Percentiles rank a stretch among this genome's conserved stretches.
phyloP scores from a whole-genome alignment of 2,329 filamentous ascomycete species.

The Trichoderma atroviride region DNA sequence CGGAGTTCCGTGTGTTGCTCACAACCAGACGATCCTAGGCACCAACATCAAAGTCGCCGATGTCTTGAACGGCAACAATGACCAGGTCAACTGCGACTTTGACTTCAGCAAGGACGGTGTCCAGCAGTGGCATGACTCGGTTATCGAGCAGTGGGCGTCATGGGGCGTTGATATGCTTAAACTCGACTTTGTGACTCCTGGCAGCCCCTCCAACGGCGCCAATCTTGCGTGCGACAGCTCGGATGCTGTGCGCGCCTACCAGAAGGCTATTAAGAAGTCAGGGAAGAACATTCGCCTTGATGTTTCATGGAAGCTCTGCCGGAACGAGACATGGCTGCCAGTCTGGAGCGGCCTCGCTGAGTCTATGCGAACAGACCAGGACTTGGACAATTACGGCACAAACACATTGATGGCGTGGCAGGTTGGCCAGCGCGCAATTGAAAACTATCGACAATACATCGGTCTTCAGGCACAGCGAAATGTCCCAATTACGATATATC shows the following conservation, averaged over 20 bases:
- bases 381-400: conserved; percentile 25
- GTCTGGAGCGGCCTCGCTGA: conserved; percentile 25
- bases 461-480: conserved; percentile 26
- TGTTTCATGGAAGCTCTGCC: conserved; percentile 28
- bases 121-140: conserved; percentile 27
- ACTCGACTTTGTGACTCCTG: conserved; percentile 26
- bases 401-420: conserved; percentile 23
- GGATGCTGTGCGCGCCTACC: conserved; percentile 20
- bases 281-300: conserved; percentile 25
- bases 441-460: conserved; percentile 28
- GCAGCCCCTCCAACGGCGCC: conserved; percentile 24
- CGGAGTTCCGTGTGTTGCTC: conserved; percentile 22
- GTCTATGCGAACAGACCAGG: conserved; percentile 26
- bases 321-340: conserved; percentile 28
- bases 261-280: conserved; percentile 23
- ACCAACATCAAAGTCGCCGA: conserved; percentile 17
- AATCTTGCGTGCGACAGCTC: conserved; percentile 23
- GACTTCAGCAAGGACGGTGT: conserved; percentile 26
- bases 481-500: conserved; percentile 25
- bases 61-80: conserved; percentile 18
- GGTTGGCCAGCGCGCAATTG: conserved; percentile 26
- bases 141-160: conserved; percentile 23
- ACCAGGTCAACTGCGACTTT: conserved; percentile 26
- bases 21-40: conserved; percentile 24
- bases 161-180: conserved; percentile 29